phyloP scores from a whole-genome alignment of 139 green algal species.

The Volvox reticuliferus region DNA sequence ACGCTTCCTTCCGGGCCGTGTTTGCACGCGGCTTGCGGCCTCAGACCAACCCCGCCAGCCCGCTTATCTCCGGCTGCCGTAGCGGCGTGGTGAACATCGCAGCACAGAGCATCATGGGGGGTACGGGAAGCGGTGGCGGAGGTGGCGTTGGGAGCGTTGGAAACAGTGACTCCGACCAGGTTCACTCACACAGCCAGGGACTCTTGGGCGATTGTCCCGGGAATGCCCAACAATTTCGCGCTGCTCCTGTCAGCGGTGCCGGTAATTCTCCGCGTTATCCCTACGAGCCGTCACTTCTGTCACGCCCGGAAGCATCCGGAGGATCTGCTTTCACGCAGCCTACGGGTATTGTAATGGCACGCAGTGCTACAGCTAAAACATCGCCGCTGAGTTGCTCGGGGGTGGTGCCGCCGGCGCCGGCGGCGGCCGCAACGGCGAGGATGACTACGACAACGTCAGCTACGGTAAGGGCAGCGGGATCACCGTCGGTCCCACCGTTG shows the following conservation, averaged over 20 bases:
- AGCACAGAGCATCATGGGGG: background rate
- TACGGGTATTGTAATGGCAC: background rate
- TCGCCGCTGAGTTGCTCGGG: background rate
- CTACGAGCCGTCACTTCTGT: background rate
- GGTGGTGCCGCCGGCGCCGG: background rate
- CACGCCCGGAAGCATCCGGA: background rate
- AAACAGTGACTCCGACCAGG: background rate
- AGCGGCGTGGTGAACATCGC: background rate
- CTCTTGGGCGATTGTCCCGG: background rate
- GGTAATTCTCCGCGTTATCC: background rate
- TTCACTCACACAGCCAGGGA: background rate
- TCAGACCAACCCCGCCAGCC: constrained; percentile 1
- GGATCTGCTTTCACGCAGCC: background rate
- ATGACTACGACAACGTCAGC: background rate
- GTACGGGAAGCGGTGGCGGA: background rate
- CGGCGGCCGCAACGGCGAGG: background rate
- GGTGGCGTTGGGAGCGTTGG: background rate
- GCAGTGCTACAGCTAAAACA: background rate
- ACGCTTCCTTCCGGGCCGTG: constrained; percentile 33
- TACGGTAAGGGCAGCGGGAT: background rate
- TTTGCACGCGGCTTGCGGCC: constrained; percentile 2
- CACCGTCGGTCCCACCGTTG: background rate
- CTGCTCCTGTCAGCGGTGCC: background rate
- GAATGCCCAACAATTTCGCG: no score
- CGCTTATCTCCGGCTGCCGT: background rate